Conservation (phyloP, 495 filamentous ascomycete species). For the Aspergillus sclerotiicarbonarius region DNA sequence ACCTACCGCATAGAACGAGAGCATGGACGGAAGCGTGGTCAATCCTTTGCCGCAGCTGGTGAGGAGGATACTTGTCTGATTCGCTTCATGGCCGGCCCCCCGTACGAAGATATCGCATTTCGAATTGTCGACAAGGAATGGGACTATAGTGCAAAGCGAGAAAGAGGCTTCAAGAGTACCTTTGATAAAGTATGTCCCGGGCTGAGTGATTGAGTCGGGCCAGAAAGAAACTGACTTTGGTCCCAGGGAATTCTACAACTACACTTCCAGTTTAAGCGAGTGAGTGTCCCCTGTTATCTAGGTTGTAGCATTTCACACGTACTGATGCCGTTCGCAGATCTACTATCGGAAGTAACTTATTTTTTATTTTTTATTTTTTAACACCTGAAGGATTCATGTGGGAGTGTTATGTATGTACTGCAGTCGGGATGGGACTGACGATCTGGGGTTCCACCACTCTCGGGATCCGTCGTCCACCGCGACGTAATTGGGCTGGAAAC, state of each 20-base stretch:
- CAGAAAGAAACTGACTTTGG: slow-evolving; percentile 21
- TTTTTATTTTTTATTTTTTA: no score
- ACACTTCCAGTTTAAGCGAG: slow-evolving; percentile 96
- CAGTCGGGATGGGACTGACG: neutral
- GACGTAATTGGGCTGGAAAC: slow-evolving; percentile 20
- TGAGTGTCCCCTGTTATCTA: slow-evolving; percentile 25
- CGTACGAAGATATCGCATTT: slow-evolving; percentile 97
- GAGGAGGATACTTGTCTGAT: slow-evolving; percentile 98
- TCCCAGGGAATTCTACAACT: slow-evolving; percentile 87
- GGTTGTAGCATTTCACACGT: neutral
- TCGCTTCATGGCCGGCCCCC: slow-evolving; percentile 90
- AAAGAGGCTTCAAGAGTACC: slow-evolving; percentile 91
- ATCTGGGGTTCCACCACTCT: neutral
- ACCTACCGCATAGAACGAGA: slow-evolving; percentile 95
- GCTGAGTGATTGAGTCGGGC: slow-evolving; percentile 7
- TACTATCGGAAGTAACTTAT: slow-evolving; percentile 31
- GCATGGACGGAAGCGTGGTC: slow-evolving; percentile 79
- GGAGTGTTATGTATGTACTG: no score
- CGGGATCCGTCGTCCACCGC: slow-evolving; percentile 13
- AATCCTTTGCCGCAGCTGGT: slow-evolving; percentile 92
- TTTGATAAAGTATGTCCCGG: slow-evolving; percentile 84
- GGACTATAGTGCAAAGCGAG: slow-evolving; percentile 95
- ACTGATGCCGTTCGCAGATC: slow-evolving; percentile 25
- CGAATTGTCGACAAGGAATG: slow-evolving; percentile 98
- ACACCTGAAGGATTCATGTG: no score